Conservation (phyloP, 1,284 basidiomycete species). For the Cryptococcus wingfieldii region DNA sequence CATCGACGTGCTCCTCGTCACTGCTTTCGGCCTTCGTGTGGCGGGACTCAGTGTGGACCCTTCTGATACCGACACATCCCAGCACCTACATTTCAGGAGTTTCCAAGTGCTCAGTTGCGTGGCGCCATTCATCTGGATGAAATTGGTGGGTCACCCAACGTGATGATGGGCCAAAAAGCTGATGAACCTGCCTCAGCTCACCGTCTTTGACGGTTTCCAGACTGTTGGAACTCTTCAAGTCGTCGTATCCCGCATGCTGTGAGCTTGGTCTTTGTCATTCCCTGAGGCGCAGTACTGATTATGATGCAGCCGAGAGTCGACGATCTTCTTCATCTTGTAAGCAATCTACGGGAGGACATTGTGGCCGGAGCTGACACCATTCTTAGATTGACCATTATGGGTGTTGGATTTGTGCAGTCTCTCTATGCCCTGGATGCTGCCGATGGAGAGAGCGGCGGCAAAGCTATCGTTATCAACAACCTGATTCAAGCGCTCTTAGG, state of each 20-base stretch:
- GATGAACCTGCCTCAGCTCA: slow-evolving; percentile 19
- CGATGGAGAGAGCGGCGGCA: slow-evolving; percentile 67
- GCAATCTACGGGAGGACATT: slow-evolving; percentile 23
- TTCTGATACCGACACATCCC: slow-evolving; percentile 37
- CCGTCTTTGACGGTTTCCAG: slow-evolving; percentile 60
- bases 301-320: slow-evolving; percentile 62
- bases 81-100: slow-evolving; percentile 59
- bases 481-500: slow-evolving; percentile 77
- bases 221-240: slow-evolving; percentile 49
- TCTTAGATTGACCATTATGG: slow-evolving; percentile 66
- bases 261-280: slow-evolving; percentile 6
- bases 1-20: slow-evolving; percentile 65
- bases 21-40: slow-evolving; percentile 71
- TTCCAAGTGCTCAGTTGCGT: slow-evolving; percentile 85
- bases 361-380: slow-evolving; percentile 28
- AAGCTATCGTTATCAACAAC: slow-evolving; percentile 62
- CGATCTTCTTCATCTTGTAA: slow-evolving; percentile 81
- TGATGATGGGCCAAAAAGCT: not conserved
- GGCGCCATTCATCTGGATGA: slow-evolving; percentile 85
- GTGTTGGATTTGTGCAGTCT: slow-evolving; percentile 68
- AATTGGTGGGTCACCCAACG: slow-evolving; percentile 60
- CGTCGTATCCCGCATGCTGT: slow-evolving; percentile 62
- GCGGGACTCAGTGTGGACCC: slow-evolving; percentile 56
- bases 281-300: slow-evolving; percentile 1
- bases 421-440: slow-evolving; percentile 86